These are phyloP conservation scores for Chrysanthemum lavandulifolium DNA, from an alignment of 129 eudicot genomes.

Conservation along the genomic window DNA sequence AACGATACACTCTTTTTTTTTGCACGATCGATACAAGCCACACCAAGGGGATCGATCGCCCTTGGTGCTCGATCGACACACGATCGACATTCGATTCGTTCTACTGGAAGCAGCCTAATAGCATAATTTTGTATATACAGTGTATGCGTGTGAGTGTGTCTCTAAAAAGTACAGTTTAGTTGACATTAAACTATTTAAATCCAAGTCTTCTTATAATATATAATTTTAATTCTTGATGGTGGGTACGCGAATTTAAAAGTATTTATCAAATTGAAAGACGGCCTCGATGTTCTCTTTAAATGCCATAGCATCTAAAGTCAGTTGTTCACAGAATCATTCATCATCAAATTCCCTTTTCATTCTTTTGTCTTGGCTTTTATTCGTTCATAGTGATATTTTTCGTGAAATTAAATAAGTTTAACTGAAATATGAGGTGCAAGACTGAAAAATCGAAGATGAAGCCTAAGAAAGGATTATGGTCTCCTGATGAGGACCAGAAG, in stretches of 20 bases:
- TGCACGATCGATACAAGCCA: no score
- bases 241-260: constrained; percentile 12
- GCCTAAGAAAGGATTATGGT: constrained; percentile 85
- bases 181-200: constrained; percentile 17
- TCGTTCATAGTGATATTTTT: neutral
- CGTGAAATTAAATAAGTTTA: neutral
- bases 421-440: constrained; percentile 43
- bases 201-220: constrained; percentile 5
- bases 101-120: neutral
- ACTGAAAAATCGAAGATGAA: constrained; percentile 46
- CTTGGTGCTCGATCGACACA: no score
- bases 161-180: constrained; percentile 18
- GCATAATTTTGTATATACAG: constrained; percentile 11
- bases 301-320: constrained; percentile 13
- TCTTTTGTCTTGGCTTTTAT: constrained; percentile 8
- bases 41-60: no score
- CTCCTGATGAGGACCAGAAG: constrained; percentile 88
- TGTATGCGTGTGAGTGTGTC: constrained; percentile 2
- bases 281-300: constrained; percentile 16
- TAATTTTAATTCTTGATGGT: constrained; percentile 13
- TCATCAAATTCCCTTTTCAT: constrained; percentile 29
- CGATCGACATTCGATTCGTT: no score
- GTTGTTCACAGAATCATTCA: constrained; percentile 22
- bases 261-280: constrained; percentile 5
- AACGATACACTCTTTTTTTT: no score